phyloP scores from a whole-genome alignment of 163 green algal species.

The Smithsoniella earleae region DNA sequence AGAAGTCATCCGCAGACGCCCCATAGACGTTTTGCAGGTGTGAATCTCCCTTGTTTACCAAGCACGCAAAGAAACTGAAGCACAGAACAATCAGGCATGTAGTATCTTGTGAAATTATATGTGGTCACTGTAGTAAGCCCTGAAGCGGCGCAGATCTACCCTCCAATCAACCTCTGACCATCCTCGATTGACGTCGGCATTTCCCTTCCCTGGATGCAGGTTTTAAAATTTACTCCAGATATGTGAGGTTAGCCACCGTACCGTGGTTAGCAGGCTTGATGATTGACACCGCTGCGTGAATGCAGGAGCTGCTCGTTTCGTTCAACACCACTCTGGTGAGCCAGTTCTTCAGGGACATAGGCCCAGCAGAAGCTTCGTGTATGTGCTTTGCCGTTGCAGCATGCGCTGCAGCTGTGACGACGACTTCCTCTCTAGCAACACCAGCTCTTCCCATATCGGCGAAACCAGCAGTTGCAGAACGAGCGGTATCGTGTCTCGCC shows the following conservation, averaged over 20 bases:
- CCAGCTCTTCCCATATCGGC: not conserved
- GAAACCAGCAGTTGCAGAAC: not conserved
- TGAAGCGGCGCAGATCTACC: no score
- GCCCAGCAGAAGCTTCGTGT: constrained; percentile 1
- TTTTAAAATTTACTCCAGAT: no score
- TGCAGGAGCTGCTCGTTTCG: constrained; percentile 4
- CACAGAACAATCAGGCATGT: no score
- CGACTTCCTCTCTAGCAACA: not conserved
- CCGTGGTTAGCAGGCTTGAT: no score
- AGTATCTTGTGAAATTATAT: no score
- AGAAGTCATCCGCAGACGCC: constrained; percentile 64
- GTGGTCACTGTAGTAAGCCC: no score
- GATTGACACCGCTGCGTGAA: no score
- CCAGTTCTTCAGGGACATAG: constrained; percentile 16
- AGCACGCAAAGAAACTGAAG: no score
- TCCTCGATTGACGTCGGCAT: no score
- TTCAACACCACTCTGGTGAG: not conserved
- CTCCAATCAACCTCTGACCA: no score
- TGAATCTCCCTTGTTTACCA: constrained; percentile 27
- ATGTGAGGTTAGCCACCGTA: no score
- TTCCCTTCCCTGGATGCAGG: no score
- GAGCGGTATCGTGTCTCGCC: constrained; percentile 5
- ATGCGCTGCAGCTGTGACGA: not conserved
- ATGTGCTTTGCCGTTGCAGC: constrained; percentile 24
- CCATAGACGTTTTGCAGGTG: constrained; percentile 65